Percentiles rank a stretch among this genome's conserved stretches.
Conservation (phyloP, 192 early-diverging fungal species). For the Podila verticillata region DNA sequence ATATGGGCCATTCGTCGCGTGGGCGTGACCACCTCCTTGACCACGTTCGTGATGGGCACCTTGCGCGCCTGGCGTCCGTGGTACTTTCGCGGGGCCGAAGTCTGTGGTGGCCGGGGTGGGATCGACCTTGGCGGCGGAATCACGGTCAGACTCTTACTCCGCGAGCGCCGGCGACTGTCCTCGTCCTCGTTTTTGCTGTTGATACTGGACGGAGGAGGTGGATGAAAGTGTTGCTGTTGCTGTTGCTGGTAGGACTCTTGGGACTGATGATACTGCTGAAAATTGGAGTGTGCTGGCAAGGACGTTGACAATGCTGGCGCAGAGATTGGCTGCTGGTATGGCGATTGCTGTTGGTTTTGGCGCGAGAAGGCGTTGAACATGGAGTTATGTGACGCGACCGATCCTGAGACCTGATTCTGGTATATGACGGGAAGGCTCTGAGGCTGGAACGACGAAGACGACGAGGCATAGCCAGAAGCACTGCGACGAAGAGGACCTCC, state of each 20-base stretch:
- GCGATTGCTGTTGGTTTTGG: conserved; percentile 18
- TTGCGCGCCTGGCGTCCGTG: conserved; percentile 29
- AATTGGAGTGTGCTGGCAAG: conserved; percentile 11
- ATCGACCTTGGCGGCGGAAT: conserved; percentile 18
- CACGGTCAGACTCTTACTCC: conserved; percentile 9
- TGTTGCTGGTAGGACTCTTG: conserved; percentile 2
- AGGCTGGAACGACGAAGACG: conserved; percentile 5
- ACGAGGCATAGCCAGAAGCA: background rate
- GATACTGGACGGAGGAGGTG: background rate
- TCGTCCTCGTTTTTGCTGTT: background rate
- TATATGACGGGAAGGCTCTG: conserved; percentile 12
- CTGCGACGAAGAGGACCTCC: background rate
- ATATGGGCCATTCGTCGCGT: conserved; percentile 56
- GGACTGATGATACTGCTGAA: conserved; percentile 10
- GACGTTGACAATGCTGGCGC: conserved; percentile 9
- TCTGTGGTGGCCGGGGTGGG: conserved; percentile 24
- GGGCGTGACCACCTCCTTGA: conserved; percentile 25
- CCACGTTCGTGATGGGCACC: conserved; percentile 7
- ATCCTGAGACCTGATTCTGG: conserved; percentile 9
- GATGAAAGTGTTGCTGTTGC: conserved; percentile 1
- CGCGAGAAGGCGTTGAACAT: background rate
- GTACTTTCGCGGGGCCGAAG: conserved; percentile 27
- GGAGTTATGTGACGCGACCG: background rate
- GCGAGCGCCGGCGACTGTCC: conserved; percentile 4
- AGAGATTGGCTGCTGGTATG: background rate